Evolutionary conservation across 2,329 filamentous ascomycete genomes (phyloP).

Genomic region (Epichloe sylvatica): DNA sequence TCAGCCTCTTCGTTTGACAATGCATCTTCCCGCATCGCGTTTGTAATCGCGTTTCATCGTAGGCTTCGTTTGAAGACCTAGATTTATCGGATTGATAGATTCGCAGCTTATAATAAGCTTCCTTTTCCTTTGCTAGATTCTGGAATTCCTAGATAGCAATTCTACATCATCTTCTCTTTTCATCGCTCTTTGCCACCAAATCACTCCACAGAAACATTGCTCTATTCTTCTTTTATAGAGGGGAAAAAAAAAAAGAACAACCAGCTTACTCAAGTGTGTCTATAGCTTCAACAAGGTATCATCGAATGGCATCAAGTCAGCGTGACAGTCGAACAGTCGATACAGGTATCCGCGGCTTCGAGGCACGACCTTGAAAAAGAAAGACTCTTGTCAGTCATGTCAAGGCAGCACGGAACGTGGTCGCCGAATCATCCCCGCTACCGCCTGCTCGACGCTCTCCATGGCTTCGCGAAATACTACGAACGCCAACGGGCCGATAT

Average conservation of each 20-base stretch:
- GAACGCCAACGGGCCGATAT: slow-evolving; percentile 23
- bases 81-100: no score
- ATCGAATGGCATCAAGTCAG: slow-evolving; percentile 15
- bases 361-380: slow-evolving; percentile 19
- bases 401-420: slow-evolving; percentile 17
- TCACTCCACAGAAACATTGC: background rate
- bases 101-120: no score
- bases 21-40: no score
- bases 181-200: no score
- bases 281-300: slow-evolving; percentile 1
- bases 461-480: slow-evolving; percentile 23
- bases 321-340: slow-evolving; percentile 13
- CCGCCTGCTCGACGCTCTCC: slow-evolving; percentile 26
- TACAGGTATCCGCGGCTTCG: slow-evolving; percentile 8
- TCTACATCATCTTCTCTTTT: no score
- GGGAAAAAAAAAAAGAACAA: no score
- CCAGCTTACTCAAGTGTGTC: background rate
- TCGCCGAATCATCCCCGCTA: slow-evolving; percentile 23
- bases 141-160: no score
- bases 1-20: no score
- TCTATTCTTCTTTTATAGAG: background rate
- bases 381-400: slow-evolving; percentile 17
- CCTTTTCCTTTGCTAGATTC: no score
- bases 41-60: no score
- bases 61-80: no score